These are phyloP conservation scores for Botrytis fabae DNA, from an alignment of 2,329 filamentous ascomycete species.

Conservation along the genomic window DNA sequence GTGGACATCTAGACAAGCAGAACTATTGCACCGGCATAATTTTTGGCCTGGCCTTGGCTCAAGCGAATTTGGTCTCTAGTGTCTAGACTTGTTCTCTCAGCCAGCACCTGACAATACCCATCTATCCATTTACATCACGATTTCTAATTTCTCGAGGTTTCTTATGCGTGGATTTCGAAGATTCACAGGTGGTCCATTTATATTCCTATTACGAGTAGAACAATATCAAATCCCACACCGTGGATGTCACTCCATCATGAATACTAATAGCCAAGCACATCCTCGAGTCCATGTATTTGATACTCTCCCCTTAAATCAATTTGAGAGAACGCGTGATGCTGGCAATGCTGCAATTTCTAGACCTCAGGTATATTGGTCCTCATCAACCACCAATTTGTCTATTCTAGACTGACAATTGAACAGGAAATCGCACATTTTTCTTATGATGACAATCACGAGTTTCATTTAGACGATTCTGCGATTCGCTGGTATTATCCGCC, in stretches of 20 bases:
- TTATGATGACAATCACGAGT: slow-evolving; percentile 80
- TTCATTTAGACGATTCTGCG: slow-evolving; percentile 74
- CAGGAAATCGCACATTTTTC: slow-evolving; percentile 93
- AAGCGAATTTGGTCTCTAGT: not conserved
- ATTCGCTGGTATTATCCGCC: slow-evolving; percentile 88
- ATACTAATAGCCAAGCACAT: not conserved
- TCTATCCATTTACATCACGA: not conserved
- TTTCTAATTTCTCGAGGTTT: not conserved
- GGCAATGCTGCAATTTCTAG: slow-evolving; percentile 6
- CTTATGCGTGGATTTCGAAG: not conserved
- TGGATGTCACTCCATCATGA: not conserved
- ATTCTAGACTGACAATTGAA: not conserved
- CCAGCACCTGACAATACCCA: not conserved
- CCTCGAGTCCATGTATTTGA: slow-evolving; percentile 1
- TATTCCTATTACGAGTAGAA: not conserved
- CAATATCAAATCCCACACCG: not conserved
- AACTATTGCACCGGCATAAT: not conserved
- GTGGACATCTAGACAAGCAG: not conserved
- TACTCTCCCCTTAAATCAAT: slow-evolving; percentile 11
- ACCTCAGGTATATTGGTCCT: slow-evolving; percentile 14
- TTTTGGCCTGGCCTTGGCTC: not conserved
- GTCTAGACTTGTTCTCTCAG: slow-evolving; percentile 1
- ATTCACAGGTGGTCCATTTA: not conserved
- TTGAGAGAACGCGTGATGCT: slow-evolving; percentile 5
- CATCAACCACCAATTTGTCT: slow-evolving; percentile 8